Evolutionary conservation across 768 basidiomycete genomes (phyloP).

Genomic region (Dentipellis fragilis): DNA sequence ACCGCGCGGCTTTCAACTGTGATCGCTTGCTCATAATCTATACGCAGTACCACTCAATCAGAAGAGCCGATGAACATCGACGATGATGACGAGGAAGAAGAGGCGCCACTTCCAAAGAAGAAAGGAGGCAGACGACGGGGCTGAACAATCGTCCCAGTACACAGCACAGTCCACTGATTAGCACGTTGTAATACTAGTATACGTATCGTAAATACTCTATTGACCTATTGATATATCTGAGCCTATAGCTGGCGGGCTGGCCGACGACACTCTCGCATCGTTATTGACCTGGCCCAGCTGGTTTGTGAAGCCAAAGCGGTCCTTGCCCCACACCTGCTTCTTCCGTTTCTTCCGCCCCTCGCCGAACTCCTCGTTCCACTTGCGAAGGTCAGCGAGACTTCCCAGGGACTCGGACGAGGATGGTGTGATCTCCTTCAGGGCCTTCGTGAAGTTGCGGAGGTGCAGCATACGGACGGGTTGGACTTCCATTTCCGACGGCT

Average conservation of each 20-base stretch:
- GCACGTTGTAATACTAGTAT: not conserved
- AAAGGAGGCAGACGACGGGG: not conserved
- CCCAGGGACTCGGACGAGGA: constrained; percentile 79
- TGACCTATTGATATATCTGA: not conserved
- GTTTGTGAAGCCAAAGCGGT: constrained; percentile 76
- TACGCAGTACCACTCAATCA: not conserved
- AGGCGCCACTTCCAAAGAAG: not conserved
- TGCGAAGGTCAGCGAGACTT: constrained; percentile 62
- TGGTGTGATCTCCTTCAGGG: constrained; percentile 83
- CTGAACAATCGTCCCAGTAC: not conserved
- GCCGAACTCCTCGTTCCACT: constrained; percentile 93
- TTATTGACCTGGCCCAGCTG: constrained; percentile 24
- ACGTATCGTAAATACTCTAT: constrained; percentile 1
- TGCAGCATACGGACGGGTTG: constrained; percentile 31
- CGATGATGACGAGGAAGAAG: not conserved
- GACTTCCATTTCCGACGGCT: not conserved
- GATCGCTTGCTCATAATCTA: not conserved
- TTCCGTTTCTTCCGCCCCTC: constrained; percentile 66
- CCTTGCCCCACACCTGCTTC: constrained; percentile 79
- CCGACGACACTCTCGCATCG: constrained; percentile 32
- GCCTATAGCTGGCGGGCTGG: not conserved
- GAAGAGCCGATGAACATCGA: not conserved
- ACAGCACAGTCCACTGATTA: not conserved
- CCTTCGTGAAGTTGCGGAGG: constrained; percentile 67
- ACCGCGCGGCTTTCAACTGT: not conserved